Percentiles rank a stretch among this genome's conserved stretches.
These are phyloP conservation scores for Malus asiatica DNA, from an alignment of 306 rosid species.

Conservation along the genomic window DNA sequence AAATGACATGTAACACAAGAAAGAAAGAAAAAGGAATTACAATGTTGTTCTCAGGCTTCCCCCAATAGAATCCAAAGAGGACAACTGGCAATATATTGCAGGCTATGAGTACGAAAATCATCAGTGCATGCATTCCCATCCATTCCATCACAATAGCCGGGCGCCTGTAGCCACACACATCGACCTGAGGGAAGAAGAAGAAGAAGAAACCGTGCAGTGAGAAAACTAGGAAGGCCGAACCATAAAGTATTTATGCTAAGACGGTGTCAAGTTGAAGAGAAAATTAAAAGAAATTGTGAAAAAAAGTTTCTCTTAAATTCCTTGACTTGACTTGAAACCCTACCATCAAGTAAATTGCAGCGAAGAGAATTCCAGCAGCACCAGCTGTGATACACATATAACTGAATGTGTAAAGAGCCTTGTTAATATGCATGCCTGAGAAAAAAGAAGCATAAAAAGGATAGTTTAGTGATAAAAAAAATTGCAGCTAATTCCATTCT, in stretches of 20 bases:
- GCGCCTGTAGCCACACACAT: conserved; percentile 68
- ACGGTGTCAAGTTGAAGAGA: background rate
- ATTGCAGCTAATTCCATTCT: background rate
- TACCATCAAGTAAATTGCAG: conserved; percentile 79
- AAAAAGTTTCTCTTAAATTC: background rate
- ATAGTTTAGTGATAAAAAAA: background rate
- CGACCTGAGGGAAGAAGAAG: conserved; percentile 46
- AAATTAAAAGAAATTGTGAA: background rate
- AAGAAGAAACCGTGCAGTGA: background rate
- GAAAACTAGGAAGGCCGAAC: background rate
- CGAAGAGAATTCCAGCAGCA: conserved; percentile 69
- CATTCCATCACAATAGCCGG: conserved; percentile 55
- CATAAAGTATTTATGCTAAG: background rate
- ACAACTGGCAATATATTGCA: conserved; percentile 81
- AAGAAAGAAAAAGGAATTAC: conserved; percentile 33
- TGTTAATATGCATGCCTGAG: conserved; percentile 76
- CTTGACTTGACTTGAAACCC: conserved; percentile 2
- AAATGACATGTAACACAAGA: background rate
- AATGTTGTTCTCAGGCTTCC: conserved; percentile 65
- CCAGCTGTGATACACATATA: conserved; percentile 86
- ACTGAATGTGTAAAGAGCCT: conserved; percentile 81
- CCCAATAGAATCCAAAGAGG: conserved; percentile 80
- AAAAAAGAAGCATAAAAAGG: background rate
- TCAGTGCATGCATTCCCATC: conserved; percentile 90
- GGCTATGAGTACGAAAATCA: conserved; percentile 65